phyloP scores from a whole-genome alignment of 2,329 filamentous ascomycete genomes.

The Septoria linicola region DNA sequence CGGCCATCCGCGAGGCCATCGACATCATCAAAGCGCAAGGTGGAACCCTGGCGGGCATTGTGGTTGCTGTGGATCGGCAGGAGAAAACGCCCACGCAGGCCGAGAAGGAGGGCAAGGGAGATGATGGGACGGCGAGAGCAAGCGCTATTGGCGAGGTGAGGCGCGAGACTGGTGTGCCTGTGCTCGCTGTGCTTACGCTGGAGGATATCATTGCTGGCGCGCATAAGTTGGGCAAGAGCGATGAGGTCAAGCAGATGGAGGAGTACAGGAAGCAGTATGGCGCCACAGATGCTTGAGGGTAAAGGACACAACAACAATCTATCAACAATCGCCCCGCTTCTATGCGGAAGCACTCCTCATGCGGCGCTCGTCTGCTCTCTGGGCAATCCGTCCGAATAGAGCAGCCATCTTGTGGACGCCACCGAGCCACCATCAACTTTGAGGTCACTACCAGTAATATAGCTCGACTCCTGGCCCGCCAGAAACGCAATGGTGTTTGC shows the following conservation, averaged over 20 bases:
- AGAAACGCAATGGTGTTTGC: slow-evolving; percentile 12
- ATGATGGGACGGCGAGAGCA: slow-evolving; percentile 66
- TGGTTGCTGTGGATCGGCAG: slow-evolving; percentile 84
- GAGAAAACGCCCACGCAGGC: slow-evolving; percentile 68
- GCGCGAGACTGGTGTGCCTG: slow-evolving; percentile 79
- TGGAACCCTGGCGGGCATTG: slow-evolving; percentile 78
- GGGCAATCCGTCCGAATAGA: background rate
- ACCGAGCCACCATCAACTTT: slow-evolving; percentile 14
- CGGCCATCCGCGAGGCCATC: slow-evolving; percentile 88
- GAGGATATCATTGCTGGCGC: slow-evolving; percentile 66
- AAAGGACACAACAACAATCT: slow-evolving; percentile 1
- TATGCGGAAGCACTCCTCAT: too few relatives aligned
- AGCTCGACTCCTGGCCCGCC: background rate
- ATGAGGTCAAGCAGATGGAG: slow-evolving; percentile 60
- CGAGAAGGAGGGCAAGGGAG: slow-evolving; percentile 46
- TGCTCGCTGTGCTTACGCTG: slow-evolving; percentile 78
- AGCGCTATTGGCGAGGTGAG: slow-evolving; percentile 85
- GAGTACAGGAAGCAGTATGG: slow-evolving; percentile 61
- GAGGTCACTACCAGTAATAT: slow-evolving; percentile 15
- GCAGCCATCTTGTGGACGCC: background rate
- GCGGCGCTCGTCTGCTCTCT: background rate
- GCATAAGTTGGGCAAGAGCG: slow-evolving; percentile 45
- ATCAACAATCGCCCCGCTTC: background rate
- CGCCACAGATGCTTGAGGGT: slow-evolving; percentile 29
- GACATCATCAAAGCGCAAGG: slow-evolving; percentile 84